Base-by-base conservation (phyloP, 331 rosid genomes). In the Quercus tomentella region DNA sequence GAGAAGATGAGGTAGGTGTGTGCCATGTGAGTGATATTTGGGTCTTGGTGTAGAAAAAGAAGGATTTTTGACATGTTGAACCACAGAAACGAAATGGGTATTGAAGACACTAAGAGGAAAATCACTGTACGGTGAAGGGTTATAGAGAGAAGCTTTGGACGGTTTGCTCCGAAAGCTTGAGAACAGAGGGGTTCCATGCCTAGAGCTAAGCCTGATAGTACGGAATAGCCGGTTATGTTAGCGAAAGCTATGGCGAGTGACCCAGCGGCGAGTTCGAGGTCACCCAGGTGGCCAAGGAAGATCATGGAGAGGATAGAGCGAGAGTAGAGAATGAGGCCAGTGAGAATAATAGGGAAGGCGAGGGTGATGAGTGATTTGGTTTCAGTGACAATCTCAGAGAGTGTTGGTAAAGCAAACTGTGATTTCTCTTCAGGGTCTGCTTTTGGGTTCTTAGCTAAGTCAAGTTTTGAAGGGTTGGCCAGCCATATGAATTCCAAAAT, bases 101-200 rank as follows among this genome's bases (percentile, higher is more conserved):
- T n/a, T 4, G 98, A 93, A 2, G 84, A 88, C 0, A 81, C 33
- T 0, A 82, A 37, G 20, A 95, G 96, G 73, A 95, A 95, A 21
- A 95, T 70, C 31, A 93, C 83, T 3, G 88, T 74, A 17, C 97
- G 93, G 26, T 93, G 99, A 65, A 95, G 98, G 17, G 99, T 93
- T 1, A 87, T 15, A 5, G 96, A 93, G 4, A 95, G 88, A 23
- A 91, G 92, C 28, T 90, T 91, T 0, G 92, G 96, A 3, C 92
- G 96, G 4, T 88, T 88, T 0, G 99, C 99, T 1, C 99, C 98
- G 72, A 90, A 95, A 84, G 97, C 98, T 68, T 95, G 99, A 2
- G 98, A 91, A 12, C 99, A 95, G 3, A 95, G 92, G 0, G 99
- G 98, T 61, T 93, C 98, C 99, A 95, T 93, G 1, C 99, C 99